Evolutionary conservation across 305 asterid genomes (phyloP).

Genomic region (Solanum hybrid): DNA sequence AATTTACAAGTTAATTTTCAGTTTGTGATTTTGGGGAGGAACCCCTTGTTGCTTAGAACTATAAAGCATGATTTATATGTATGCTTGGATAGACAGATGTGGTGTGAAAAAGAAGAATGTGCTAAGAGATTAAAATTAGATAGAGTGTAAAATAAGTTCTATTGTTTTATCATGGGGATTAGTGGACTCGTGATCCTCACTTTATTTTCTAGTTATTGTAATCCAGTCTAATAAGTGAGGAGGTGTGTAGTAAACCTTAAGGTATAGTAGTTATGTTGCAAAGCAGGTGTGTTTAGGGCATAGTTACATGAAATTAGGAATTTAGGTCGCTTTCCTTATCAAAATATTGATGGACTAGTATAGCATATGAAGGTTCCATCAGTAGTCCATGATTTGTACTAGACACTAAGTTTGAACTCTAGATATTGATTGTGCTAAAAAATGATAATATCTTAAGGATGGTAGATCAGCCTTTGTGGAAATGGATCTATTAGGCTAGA

Average conservation of each 20-base stretch:
- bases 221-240: neutral
- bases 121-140: neutral
- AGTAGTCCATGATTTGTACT: neutral
- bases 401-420: neutral
- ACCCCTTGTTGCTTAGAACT: neutral
- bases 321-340: too few species aligned
- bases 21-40: neutral
- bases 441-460: too few species aligned
- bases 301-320: too few species aligned
- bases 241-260: neutral
- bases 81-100: neutral
- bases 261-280: neutral
- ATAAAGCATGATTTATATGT: too few species aligned
- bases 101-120: neutral
- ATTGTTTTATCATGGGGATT: neutral
- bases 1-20: neutral
- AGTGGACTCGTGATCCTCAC: neutral
- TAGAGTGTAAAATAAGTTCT: neutral
- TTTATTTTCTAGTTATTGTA: neutral
- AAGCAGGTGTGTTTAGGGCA: too few species aligned
- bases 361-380: neutral
- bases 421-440: neutral
- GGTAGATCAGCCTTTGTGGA: too few species aligned
- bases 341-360: too few species aligned
- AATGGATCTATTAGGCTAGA: neutral